Evolutionary conservation across 495 filamentous ascomycete species (phyloP).

Genomic region (Paragyromitra xinjiangensis): DNA sequence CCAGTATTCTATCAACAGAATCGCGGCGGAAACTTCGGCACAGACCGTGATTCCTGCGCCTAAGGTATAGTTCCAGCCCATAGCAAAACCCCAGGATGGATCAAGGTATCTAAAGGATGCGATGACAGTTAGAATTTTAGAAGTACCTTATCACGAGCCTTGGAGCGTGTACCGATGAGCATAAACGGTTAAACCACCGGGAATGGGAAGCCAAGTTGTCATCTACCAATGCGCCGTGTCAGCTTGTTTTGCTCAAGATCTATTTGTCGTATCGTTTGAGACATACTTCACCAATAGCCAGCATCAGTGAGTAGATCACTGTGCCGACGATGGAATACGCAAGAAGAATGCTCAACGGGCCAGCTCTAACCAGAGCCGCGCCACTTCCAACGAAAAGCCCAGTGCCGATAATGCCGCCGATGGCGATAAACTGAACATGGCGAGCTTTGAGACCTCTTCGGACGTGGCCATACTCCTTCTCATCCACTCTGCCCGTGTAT

Average conservation of each 20-base stretch:
- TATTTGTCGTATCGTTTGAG: slow-evolving; percentile 37
- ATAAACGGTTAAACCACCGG: slow-evolving; percentile 70
- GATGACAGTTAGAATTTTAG: not conserved
- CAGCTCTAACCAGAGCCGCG: slow-evolving; percentile 61
- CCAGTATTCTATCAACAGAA: slow-evolving; percentile 54
- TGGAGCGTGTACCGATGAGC: slow-evolving; percentile 69
- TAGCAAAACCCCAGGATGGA: slow-evolving; percentile 80
- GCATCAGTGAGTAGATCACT: slow-evolving; percentile 54
- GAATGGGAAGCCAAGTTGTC: slow-evolving; percentile 73
- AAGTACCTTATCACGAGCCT: not conserved
- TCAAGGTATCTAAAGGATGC: slow-evolving; percentile 62
- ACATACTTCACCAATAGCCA: slow-evolving; percentile 54
- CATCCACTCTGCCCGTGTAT: slow-evolving; percentile 52
- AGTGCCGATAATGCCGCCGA: slow-evolving; percentile 76
- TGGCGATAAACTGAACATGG: slow-evolving; percentile 72
- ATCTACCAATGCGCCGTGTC: slow-evolving; percentile 64
- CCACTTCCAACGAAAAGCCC: slow-evolving; percentile 68
- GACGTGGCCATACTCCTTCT: slow-evolving; percentile 55
- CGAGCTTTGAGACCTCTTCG: slow-evolving; percentile 52
- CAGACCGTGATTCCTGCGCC: slow-evolving; percentile 51
- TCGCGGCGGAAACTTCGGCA: slow-evolving; percentile 52
- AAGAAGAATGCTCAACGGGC: slow-evolving; percentile 65
- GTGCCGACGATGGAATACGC: slow-evolving; percentile 66
- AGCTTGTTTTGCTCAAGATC: slow-evolving; percentile 61
- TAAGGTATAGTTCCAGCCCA: slow-evolving; percentile 63